Evolutionary conservation across 495 filamentous ascomycete species (phyloP), one percentile per base, ranked within the genome.

Genomic region (Neurospora africana): DNA sequence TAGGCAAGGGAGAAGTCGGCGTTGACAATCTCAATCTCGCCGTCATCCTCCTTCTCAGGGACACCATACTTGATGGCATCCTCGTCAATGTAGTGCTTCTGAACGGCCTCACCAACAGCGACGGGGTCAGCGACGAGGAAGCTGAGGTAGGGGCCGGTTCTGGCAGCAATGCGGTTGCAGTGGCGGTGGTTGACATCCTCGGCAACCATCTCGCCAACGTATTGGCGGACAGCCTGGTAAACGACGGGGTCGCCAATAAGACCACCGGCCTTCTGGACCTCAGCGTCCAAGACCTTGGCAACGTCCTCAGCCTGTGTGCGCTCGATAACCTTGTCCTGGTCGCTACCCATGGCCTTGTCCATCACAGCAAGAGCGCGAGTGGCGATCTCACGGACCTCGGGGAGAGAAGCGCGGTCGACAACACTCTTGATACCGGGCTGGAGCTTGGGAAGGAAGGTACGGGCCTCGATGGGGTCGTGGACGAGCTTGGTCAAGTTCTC

Each of bases 401-500:
- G 95, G 11, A 98, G 87, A 71, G 95, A 95, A 43, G 96, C 94
- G 67, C 94, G 87, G 73, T 94, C 90, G 76, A 91, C 88, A 72
- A 98, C 94, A 37, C 82, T 87, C 86, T 97, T 93, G 21, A 99
- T 89, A 87, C 95, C 95, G 47, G 95, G 95, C 79, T 92, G 92
- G 53, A 99, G 89, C 81, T 97, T 97, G 65, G 95, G 95, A 76
- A 99, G 85, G 87, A 99, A 99, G 74, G 93, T 92, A 58, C 96
- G 88, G 23, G 95, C 95, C 83, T 99, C 95, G 39, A 97, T 88
- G 7, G 95, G 95, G 79, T 99, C 96, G 81, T 99, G 95, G 35
- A 99, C 95, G 36, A 99, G 87, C 85, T 97, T 99, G 68, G 95
- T 99, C 83, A 99, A 82, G 81, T 99, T 99, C 84, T 99, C 95